Evolutionary conservation across 2,329 filamentous ascomycete genomes (phyloP).

Genomic region (Lasiodiplodia theobromae): DNA sequence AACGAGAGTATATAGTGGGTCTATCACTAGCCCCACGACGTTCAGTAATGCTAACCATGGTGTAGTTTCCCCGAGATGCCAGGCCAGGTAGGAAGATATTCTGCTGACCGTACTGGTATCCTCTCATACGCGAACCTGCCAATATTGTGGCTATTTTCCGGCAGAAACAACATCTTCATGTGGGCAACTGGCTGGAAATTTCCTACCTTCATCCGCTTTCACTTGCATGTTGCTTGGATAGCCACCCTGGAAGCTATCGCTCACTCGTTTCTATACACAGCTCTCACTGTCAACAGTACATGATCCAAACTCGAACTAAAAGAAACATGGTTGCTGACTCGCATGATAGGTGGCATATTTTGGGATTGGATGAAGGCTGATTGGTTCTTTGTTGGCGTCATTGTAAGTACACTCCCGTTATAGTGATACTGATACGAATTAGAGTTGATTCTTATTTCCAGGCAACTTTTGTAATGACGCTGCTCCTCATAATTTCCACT

Average conservation of each 20-base stretch:
- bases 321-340: background rate
- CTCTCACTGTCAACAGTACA: slow-evolving; percentile 39
- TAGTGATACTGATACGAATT: background rate
- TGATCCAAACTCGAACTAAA: too few species aligned
- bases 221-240: slow-evolving; percentile 70
- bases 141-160: slow-evolving; percentile 68
- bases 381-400: slow-evolving; percentile 17
- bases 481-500: slow-evolving; percentile 56
- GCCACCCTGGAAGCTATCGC: slow-evolving; percentile 68
- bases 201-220: slow-evolving; percentile 70
- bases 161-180: slow-evolving; percentile 70
- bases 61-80: slow-evolving; percentile 4
- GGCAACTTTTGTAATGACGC: slow-evolving; percentile 53
- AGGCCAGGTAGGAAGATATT: slow-evolving; percentile 3
- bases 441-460: background rate
- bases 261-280: slow-evolving; percentile 67
- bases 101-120: slow-evolving; percentile 14
- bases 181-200: slow-evolving; percentile 75
- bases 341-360: background rate
- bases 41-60: background rate
- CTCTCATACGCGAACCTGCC: slow-evolving; percentile 11
- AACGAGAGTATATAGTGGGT: slow-evolving; percentile 19
- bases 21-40: background rate
- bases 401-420: background rate
- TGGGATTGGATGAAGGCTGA: slow-evolving; percentile 9